Base-by-base conservation (phyloP, 2,329 filamentous ascomycete genomes). In the Acrodontium crateriforme region DNA sequence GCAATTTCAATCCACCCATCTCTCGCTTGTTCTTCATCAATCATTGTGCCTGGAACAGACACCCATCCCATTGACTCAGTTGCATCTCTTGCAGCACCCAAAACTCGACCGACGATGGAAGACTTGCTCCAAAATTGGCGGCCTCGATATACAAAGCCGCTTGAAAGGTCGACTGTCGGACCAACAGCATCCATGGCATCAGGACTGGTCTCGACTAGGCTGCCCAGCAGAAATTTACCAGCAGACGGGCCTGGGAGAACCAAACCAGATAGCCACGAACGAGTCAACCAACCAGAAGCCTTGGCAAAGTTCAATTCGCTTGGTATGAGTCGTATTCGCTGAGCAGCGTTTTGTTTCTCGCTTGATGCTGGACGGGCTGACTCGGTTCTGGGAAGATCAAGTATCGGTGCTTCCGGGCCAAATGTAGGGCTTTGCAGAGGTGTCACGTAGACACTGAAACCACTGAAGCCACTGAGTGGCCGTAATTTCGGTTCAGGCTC, bases 101-200 rank as follows among this genome's bases (percentile, higher is more conserved):
- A 34, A 1, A 72, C 63, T 16, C 66, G 58, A 0, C 63, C 65
- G n/a, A 69, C 56, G 17, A 71, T 53, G 20, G 60, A 67, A 23
- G 53, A 53, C 42, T 69, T 70, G 42, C 66, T 70, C 68, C 68
- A 73, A 58, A 63, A 73, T 25, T 59, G 64, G 18, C 54, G 54
- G 3, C 50, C 55, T 6, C 50, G 40, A 33, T 66, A 68, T 13
- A 65, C 44, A 34, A 73, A 69, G 2, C 67, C 69, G 12, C 67
- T 64, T 29, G 67, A 62, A 0, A 71, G 49, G 37, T 67, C 65
- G 1, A 60, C 63, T 6, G 55, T 53, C 9, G 65, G 56, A 0
- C 67, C 67, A 1, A 71, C 51, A 15, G 47, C 47, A 12, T 50
- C 42, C 6, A 71, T 54, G 1, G 65, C 65, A 3, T 54, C 38